phyloP scores from a whole-genome alignment of 768 basidiomycete genomes.

The Fomitopsis serialis region DNA sequence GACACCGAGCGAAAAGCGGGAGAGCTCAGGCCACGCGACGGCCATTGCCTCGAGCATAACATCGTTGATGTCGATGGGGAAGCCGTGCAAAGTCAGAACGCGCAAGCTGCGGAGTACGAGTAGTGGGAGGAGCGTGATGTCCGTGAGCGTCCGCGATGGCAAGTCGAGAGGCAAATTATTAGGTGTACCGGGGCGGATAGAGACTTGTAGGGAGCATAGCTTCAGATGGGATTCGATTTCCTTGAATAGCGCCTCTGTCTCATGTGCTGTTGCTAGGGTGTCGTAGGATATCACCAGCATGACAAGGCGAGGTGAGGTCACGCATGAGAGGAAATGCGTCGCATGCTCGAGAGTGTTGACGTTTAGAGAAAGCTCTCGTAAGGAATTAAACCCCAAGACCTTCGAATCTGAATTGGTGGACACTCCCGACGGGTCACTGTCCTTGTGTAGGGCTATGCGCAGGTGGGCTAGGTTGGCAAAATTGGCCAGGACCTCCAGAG shows the following conservation, averaged over 20 bases:
- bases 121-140: background rate
- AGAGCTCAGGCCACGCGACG: background rate
- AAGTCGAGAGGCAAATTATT: background rate
- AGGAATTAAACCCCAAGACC: too few species aligned
- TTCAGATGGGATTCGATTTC: background rate
- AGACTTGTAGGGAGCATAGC: background rate
- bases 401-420: too few species aligned
- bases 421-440: too few species aligned
- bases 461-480: background rate
- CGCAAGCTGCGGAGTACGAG: background rate
- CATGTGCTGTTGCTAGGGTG: background rate
- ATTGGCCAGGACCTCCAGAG: background rate
- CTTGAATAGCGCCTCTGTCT: background rate
- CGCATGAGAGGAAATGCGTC: too few species aligned
- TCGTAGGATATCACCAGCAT: background rate
- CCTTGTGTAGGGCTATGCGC: too few species aligned
- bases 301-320: too few species aligned
- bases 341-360: too few species aligned
- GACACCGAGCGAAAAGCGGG: background rate
- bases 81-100: background rate
- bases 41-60: background rate
- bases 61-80: constrained; percentile 2
- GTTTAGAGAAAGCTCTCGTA: too few species aligned
- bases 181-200: background rate
- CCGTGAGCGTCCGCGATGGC: background rate